Percentiles rank a stretch among this genome's conserved stretches.
Evolutionary conservation across 2,329 filamentous ascomycete species (phyloP).

Genomic region (Aspergillus niger): DNA sequence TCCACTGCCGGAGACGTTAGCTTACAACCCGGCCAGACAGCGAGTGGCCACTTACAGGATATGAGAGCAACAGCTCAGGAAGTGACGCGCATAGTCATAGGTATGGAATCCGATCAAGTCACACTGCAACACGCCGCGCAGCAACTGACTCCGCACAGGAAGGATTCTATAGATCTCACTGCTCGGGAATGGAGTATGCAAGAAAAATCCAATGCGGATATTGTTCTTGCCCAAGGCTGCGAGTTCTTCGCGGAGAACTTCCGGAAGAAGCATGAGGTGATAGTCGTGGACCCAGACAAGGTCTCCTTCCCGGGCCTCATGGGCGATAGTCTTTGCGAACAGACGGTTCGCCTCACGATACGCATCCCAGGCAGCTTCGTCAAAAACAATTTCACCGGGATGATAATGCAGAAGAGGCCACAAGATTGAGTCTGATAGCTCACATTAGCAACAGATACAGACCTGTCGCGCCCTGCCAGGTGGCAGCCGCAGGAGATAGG

Average conservation of each 20-base stretch:
- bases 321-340: conserved; percentile 84
- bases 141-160: conserved; percentile 84
- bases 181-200: conserved; percentile 95
- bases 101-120: conserved; percentile 98
- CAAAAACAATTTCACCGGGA: conserved; percentile 96
- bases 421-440: conserved; percentile 77
- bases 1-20: conserved; percentile 36
- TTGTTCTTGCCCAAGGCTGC: conserved; percentile 74
- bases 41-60: conserved; percentile 64
- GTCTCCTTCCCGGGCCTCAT: conserved; percentile 89
- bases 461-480: background rate
- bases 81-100: conserved; percentile 96
- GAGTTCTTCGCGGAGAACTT: conserved; percentile 91
- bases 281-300: conserved; percentile 99
- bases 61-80: conserved; percentile 92
- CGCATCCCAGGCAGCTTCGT: conserved; percentile 89
- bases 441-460: conserved; percentile 15
- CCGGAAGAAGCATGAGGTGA: conserved; percentile 93
- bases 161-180: conserved; percentile 96
- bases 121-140: conserved; percentile 86
- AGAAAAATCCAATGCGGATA: conserved; percentile 96
- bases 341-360: conserved; percentile 91
- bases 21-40: conserved; percentile 5
- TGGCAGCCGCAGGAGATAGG: conserved; percentile 9
- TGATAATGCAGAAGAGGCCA: conserved; percentile 99